Evolutionary conservation across 495 filamentous ascomycete genomes (phyloP).

Genomic region (Elasticomyces elasticus): DNA sequence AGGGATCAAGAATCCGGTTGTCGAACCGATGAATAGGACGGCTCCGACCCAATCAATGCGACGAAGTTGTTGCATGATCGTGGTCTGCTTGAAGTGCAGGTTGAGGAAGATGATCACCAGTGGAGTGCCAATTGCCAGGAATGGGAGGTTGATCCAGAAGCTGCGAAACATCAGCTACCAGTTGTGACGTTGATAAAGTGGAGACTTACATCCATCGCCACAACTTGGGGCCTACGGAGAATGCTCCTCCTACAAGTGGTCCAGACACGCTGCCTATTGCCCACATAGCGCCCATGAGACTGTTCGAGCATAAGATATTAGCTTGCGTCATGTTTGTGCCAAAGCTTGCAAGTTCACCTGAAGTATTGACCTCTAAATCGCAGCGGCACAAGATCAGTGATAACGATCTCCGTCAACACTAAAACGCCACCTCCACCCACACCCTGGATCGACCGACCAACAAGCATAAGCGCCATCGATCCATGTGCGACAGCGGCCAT

Average conservation of each 20-base stretch:
- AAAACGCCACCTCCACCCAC: slow-evolving; percentile 63
- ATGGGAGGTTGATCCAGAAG: slow-evolving; percentile 50
- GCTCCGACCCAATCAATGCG: slow-evolving; percentile 37
- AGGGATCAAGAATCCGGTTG: slow-evolving; percentile 43
- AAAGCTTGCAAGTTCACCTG: neutral
- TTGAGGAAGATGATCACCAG: slow-evolving; percentile 43
- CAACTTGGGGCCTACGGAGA: slow-evolving; percentile 20
- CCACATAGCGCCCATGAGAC: slow-evolving; percentile 33
- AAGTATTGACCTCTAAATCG: slow-evolving; percentile 39
- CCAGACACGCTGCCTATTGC: slow-evolving; percentile 56
- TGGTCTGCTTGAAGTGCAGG: slow-evolving; percentile 34
- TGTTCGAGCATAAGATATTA: slow-evolving; percentile 13
- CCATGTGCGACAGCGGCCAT: slow-evolving; percentile 46
- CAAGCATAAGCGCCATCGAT: slow-evolving; percentile 50
- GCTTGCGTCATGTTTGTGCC: no score
- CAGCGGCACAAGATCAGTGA: slow-evolving; percentile 55
- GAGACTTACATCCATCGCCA: neutral
- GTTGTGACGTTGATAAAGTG: slow-evolving; percentile 3
- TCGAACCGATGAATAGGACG: slow-evolving; percentile 37
- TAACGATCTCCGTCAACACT: slow-evolving; percentile 51
- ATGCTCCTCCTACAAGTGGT: slow-evolving; percentile 54
- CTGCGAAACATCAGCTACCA: no score
- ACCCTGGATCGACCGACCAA: slow-evolving; percentile 59
- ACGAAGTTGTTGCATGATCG: slow-evolving; percentile 24
- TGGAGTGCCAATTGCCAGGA: slow-evolving; percentile 39